phyloP scores from a whole-genome alignment of 2,329 filamentous ascomycete genomes.

The Huntiella decipiens region DNA sequence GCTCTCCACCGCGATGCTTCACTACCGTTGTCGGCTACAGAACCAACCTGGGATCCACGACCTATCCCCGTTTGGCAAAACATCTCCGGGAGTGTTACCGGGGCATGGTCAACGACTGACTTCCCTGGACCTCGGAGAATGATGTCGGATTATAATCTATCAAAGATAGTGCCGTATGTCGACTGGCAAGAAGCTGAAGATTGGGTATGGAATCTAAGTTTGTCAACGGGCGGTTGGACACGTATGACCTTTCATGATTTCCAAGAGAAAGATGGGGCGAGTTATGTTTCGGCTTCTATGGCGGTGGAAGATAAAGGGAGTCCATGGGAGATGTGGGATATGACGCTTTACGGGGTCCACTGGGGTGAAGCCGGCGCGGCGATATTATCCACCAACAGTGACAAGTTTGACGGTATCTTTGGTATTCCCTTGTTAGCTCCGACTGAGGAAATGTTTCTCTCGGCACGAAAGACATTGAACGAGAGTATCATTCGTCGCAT shows the following conservation, averaged over 20 bases:
- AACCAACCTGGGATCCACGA: constrained; percentile 21
- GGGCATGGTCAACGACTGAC: constrained; percentile 47
- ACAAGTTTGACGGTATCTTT: constrained; percentile 87
- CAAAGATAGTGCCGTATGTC: constrained; percentile 42
- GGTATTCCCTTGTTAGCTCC: constrained; percentile 68
- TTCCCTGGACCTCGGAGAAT: constrained; percentile 27
- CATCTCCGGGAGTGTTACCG: constrained; percentile 55
- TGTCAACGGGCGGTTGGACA: constrained; percentile 42
- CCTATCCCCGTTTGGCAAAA: constrained; percentile 49
- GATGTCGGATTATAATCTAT: constrained; percentile 41
- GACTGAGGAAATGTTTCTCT: constrained; percentile 33
- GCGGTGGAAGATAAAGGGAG: constrained; percentile 9
- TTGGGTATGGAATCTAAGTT: constrained; percentile 70
- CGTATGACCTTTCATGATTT: constrained; percentile 17
- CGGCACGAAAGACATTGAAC: constrained; percentile 48
- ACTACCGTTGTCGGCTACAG: constrained; percentile 19
- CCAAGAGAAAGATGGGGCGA: constrained; percentile 14
- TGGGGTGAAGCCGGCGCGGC: constrained; percentile 65
- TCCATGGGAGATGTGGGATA: constrained; percentile 47
- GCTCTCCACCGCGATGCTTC: constrained; percentile 33
- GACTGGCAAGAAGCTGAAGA: constrained; percentile 40
- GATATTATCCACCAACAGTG: constrained; percentile 72
- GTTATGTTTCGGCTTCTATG: constrained; percentile 8
- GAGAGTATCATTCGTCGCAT: constrained; percentile 50
- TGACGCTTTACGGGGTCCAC: constrained; percentile 68